phyloP scores from a whole-genome alignment of 345 rosid species.

The Psidium guajava region DNA sequence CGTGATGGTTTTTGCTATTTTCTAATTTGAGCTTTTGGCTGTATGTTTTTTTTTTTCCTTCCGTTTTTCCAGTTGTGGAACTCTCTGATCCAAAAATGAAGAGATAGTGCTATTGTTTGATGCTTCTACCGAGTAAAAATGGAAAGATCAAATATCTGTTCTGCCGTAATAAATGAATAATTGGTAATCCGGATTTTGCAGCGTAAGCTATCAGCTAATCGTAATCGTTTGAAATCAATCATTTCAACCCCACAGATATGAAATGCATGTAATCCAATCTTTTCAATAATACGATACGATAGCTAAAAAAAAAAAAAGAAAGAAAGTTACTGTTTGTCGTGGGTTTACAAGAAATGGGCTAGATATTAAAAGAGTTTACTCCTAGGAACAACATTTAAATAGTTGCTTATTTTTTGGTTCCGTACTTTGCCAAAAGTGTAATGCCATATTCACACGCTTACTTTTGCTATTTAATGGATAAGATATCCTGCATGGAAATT shows the following conservation, averaged over 20 bases:
- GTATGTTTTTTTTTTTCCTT: fast-evolving
- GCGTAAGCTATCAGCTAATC: fast-evolving
- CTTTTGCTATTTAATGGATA: neutral
- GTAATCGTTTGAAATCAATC: neutral
- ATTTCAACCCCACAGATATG: neutral
- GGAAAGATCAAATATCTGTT: neutral
- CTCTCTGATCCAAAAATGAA: neutral
- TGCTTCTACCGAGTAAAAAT: neutral
- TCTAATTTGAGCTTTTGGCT: neutral
- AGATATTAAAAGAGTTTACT: neutral
- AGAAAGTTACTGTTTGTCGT: neutral
- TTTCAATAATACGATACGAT: fast-evolving
- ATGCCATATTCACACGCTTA: neutral
- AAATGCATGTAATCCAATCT: neutral
- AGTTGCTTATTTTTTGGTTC: neutral
- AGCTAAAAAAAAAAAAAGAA: neutral
- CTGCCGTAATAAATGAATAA: neutral
- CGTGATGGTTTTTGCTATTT: fast-evolving
- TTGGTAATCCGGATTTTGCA: fast-evolving
- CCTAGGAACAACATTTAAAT: neutral
- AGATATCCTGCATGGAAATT: neutral
- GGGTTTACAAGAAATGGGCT: neutral
- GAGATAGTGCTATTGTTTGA: neutral
- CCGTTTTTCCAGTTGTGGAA: neutral
- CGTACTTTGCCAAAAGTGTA: too few species aligned